A percentile compares a stretch with the other conserved stretches of the same genome.
Conservation (phyloP, 352 stramenopile species). For the Globisporangium carolinianum region DNA sequence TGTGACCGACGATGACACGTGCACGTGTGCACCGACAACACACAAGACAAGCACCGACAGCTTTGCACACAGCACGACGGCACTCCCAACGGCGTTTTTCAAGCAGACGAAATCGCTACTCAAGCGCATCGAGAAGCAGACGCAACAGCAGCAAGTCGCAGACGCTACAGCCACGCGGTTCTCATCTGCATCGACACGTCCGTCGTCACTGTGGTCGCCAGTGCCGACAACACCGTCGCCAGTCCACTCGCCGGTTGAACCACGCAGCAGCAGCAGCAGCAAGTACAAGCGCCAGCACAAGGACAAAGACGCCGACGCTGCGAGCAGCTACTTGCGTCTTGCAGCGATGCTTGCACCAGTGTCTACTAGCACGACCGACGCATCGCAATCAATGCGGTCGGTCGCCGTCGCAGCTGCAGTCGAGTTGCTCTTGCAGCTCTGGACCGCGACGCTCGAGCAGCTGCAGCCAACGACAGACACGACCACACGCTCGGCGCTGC, state of each 20-base stretch:
- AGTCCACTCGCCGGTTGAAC: constrained; percentile 11
- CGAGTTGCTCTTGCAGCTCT: constrained; percentile 44
- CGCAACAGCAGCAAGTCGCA: not conserved
- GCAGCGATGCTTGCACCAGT: constrained; percentile 18
- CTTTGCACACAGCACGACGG: constrained; percentile 1
- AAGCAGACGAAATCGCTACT: constrained; percentile 15
- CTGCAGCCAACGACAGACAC: constrained; percentile 16
- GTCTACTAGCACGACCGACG: not conserved
- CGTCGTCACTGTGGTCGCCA: constrained; percentile 2
- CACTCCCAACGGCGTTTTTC: constrained; percentile 28
- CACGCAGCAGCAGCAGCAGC: constrained; percentile 17
- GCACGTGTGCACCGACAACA: not conserved
- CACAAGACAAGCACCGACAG: constrained; percentile 5
- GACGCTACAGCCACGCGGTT: constrained; percentile 11
- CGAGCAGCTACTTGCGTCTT: constrained; percentile 9
- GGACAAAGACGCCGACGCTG: constrained; percentile 8
- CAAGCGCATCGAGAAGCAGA: not conserved
- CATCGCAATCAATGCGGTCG: constrained; percentile 12
- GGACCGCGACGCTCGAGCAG: constrained; percentile 46
- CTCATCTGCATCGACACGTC: not conserved
- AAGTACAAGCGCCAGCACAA: constrained; percentile 14
- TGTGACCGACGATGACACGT: too few relatives aligned
- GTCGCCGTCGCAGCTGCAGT: constrained; percentile 9
- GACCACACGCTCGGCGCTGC: not conserved
- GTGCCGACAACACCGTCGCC: constrained; percentile 3